Evolutionary conservation across 768 basidiomycete genomes (phyloP).

Genomic region (Gloeopeniophorella convolvens): DNA sequence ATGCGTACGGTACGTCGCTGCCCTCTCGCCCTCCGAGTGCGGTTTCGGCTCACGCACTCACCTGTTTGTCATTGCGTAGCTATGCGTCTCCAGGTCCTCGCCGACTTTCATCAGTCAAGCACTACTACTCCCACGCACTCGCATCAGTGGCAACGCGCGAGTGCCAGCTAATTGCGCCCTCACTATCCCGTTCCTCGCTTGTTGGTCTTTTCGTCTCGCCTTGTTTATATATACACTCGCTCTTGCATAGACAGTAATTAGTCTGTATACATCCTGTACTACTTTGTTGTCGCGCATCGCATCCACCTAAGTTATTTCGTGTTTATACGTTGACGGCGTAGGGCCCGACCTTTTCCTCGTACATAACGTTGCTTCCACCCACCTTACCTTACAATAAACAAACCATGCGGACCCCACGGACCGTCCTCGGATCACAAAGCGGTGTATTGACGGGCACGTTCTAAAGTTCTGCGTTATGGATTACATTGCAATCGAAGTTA

Average conservation of each 20-base stretch:
- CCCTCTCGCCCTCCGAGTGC: not conserved
- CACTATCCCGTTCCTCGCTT: not conserved
- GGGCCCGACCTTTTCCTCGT: not conserved
- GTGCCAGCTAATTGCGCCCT: not conserved
- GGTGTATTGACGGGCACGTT: conserved; percentile 8
- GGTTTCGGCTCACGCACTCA: not conserved
- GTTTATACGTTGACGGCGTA: conserved; percentile 17
- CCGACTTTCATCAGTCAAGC: conserved; percentile 13
- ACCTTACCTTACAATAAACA: conserved; percentile 3
- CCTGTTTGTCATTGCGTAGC: conserved; percentile 2
- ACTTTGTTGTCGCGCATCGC: too few species aligned
- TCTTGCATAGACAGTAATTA: not conserved
- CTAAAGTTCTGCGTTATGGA: conserved; percentile 16
- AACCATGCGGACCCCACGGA: not conserved
- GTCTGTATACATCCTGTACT: not conserved
- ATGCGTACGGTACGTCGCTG: conserved; percentile 53
- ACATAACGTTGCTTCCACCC: conserved; percentile 4
- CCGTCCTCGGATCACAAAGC: not conserved
- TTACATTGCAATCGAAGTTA: conserved; percentile 18
- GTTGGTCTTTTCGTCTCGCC: not conserved
- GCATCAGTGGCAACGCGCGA: conserved; percentile 1
- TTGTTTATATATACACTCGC: not conserved
- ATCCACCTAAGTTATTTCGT: conserved; percentile 21
- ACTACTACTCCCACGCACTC: not conserved
- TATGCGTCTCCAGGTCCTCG: conserved; percentile 14